Percentiles rank a stretch among this genome's conserved stretches.
Conservation (phyloP, 2,329 filamentous ascomycete species). For the Didymella lethalis region DNA sequence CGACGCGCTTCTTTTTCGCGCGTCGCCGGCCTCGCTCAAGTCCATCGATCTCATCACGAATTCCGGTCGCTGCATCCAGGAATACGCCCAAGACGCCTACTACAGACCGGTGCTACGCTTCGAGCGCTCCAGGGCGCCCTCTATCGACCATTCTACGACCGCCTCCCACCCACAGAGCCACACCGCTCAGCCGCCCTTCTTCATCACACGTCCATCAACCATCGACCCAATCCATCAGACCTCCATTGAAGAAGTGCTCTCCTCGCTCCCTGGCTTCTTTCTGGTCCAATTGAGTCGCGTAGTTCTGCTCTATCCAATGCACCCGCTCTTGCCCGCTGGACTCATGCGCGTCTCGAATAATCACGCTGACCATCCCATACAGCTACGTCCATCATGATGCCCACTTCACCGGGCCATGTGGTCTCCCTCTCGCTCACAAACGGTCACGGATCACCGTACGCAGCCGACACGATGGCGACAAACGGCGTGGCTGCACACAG, state of each 20-base stretch:
- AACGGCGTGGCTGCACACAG: constrained; percentile 63
- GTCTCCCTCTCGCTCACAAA: constrained; percentile 71
- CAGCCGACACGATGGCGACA: constrained; percentile 56
- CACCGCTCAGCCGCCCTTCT: constrained; percentile 34
- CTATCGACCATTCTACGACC: constrained; percentile 24
- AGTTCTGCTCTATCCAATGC: constrained; percentile 46
- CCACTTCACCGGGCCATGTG: constrained; percentile 68
- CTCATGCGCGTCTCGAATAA: constrained; percentile 44
- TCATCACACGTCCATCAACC: constrained; percentile 45
- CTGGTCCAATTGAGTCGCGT: constrained; percentile 55
- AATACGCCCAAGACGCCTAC: constrained; percentile 29
- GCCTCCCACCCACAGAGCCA: constrained; percentile 32
- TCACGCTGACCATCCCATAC: constrained; percentile 54
- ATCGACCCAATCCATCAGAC: constrained; percentile 51
- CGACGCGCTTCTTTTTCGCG: constrained; percentile 28
- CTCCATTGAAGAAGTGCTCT: constrained; percentile 41
- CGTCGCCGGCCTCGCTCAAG: constrained; percentile 40
- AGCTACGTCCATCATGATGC: constrained; percentile 70
- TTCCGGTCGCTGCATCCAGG: constrained; percentile 43
- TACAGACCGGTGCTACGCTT: constrained; percentile 24
- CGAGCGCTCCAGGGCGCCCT: constrained; percentile 25
- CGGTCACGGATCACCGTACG: constrained; percentile 67
- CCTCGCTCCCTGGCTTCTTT: constrained; percentile 41
- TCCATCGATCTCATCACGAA: constrained; percentile 47
- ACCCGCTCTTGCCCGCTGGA: constrained; percentile 45